A percentile compares a stretch with the other conserved stretches of the same genome.
These are phyloP conservation scores for Pythium vanterpoolii DNA, from an alignment of 352 stramenopile species.

Conservation along the genomic window DNA sequence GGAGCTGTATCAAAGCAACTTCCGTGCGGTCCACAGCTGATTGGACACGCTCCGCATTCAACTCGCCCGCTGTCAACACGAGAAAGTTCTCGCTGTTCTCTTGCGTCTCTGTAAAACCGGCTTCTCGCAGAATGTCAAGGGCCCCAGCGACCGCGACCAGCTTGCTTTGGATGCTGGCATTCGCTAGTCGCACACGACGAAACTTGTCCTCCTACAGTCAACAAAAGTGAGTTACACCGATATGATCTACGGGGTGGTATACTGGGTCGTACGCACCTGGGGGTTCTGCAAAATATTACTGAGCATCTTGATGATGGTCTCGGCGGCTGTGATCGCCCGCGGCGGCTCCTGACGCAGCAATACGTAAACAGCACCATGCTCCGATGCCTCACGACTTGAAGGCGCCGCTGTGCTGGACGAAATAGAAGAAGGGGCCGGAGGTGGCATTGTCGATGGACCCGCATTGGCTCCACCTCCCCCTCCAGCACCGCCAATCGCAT, in stretches of 20 bases:
- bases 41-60: slow-evolving; percentile 45
- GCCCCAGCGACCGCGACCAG: slow-evolving; percentile 53
- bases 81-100: slow-evolving; percentile 58
- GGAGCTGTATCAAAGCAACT: slow-evolving; percentile 65
- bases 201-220: slow-evolving; percentile 62
- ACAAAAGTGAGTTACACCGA: background rate
- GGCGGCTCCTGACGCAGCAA: slow-evolving; percentile 51
- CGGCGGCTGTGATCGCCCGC: slow-evolving; percentile 44
- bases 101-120: slow-evolving; percentile 39
- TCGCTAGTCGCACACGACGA: slow-evolving; percentile 58
- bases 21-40: slow-evolving; percentile 55
- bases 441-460: background rate
- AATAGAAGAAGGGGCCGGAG: slow-evolving; percentile 1
- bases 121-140: slow-evolving; percentile 54
- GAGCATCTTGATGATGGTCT: slow-evolving; percentile 74
- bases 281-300: slow-evolving; percentile 62
- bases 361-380: slow-evolving; percentile 55
- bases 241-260: background rate
- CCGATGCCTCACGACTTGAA: background rate
- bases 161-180: slow-evolving; percentile 59
- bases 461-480: background rate
- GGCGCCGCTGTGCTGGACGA: slow-evolving; percentile 18
- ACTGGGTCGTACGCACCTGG: slow-evolving; percentile 26
- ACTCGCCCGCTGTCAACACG: slow-evolving; percentile 36
- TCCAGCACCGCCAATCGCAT: slow-evolving; percentile 34